Conservation (phyloP, 2,329 filamentous ascomycete genomes). For the Coniella vitis region DNA sequence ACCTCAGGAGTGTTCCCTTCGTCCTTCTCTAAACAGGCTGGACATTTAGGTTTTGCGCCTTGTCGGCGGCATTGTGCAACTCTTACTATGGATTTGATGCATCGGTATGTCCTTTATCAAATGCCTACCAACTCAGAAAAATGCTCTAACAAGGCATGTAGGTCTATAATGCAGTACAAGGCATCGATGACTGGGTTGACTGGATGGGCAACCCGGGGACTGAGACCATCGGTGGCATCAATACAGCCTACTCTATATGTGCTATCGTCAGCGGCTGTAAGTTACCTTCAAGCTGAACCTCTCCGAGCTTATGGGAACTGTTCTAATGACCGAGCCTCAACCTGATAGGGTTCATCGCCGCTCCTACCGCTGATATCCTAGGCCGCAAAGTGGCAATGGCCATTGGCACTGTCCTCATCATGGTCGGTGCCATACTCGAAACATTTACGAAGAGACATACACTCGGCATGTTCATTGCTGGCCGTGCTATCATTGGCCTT, state of each 20-base stretch:
- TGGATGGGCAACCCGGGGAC: slow-evolving; percentile 46
- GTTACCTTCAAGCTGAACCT: slow-evolving; percentile 12
- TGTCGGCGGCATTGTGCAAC: slow-evolving; percentile 67
- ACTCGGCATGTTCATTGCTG: slow-evolving; percentile 61
- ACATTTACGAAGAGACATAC: slow-evolving; percentile 54
- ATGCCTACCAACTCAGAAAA: neutral
- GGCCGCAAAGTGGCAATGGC: slow-evolving; percentile 61
- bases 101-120: slow-evolving; percentile 32
- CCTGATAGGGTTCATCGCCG: slow-evolving; percentile 49
- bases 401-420: slow-evolving; percentile 55
- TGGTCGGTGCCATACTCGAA: slow-evolving; percentile 63
- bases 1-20: too few species aligned
- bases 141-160: neutral
- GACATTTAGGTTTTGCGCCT: slow-evolving; percentile 52
- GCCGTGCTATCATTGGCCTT: slow-evolving; percentile 61
- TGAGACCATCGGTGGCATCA: slow-evolving; percentile 45
- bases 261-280: slow-evolving; percentile 61
- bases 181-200: slow-evolving; percentile 57
- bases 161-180: slow-evolving; percentile 67
- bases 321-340: neutral
- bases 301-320: neutral
- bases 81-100: slow-evolving; percentile 72
- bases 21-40: neutral
- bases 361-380: slow-evolving; percentile 54
- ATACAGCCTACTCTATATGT: slow-evolving; percentile 64